Base-by-base conservation (phyloP, 495 filamentous ascomycete genomes). In the Staphylotrichum tortipilum region DNA sequence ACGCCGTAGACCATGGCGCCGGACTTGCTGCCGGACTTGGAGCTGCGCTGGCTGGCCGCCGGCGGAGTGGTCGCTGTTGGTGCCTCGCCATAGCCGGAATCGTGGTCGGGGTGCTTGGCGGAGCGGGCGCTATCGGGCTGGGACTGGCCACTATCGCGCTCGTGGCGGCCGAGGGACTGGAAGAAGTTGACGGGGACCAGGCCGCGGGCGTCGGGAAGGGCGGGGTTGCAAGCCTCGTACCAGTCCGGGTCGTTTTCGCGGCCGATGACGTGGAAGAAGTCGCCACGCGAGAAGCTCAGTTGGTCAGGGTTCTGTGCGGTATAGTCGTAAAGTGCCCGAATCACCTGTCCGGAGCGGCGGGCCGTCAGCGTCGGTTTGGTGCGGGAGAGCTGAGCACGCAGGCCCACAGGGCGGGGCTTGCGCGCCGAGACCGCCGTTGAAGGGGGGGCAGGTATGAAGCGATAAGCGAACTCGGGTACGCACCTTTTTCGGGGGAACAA, bases 161-260 rank as follows among this genome's bases (percentile, higher is more conserved):
- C 89, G 54, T 81, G 90, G 72, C 91, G 92, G 49, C 86, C 88
- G 36, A 98, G 79, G 11, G 84, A 74, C 66, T 96, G 88, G 68
- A 98, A 98, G 72, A 85, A 95, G 22, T 83, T 75, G 30, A 95
- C 92, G 7, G 92, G 92, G 36, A 98, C 92, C 47, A 98, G 77
- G 54, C 92, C 92, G 53, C 88, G 83, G 34, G 88, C 86, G 68
- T 81, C 82, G 59, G 89, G 86, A 57, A 94, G 78, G 50, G 89
- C 79, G 49, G 92, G 92, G 68, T 98, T 98, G 73, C 90, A 97
- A 15, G 92, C 92, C 72, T 97, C 92, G 75, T 97, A 98, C 92
- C 92, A 98, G 65, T 94, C 87, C 17, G 67, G 67, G 64, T 97
- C 90, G 74, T 96, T 83, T 71, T 97, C 92, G 60, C 91, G 85